Base-by-base conservation (phyloP, 257 asterid species). In the Jacaranda mimosifolia region DNA sequence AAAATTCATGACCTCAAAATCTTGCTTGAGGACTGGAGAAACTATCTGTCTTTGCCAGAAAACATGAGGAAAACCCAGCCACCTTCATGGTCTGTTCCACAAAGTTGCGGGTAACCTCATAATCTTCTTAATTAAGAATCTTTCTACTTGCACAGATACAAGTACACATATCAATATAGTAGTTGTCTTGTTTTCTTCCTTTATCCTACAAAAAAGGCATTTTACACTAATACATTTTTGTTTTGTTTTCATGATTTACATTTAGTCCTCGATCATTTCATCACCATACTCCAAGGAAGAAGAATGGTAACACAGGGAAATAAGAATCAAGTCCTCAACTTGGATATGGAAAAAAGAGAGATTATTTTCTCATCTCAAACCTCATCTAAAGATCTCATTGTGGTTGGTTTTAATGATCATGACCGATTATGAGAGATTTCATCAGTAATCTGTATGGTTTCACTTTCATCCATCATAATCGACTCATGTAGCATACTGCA, bases 1-100 rank as follows among this genome's bases (percentile, higher is more conserved):
- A 89, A 91, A 72, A 81, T 91, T 5, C 88, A 85, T 49, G 93
- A 87, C 60, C 85, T 91, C 11, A 81, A 68, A 68, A 82, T 89
- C 45, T 42, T 84, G 77, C 76, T 91, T 3, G 74, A 85, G 0
- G 85, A 91, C 42, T 91, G 97, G 97, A 86, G 36, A 68, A 85
- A 66, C 4, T 91, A 83, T 63, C 56, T 73, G 42, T 45, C 86
- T 5, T 63, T 60, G 17, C 82, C 87, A 18, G 74, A 73, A 69
- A 58, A 53, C 12, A 26, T 35, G 21, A 77, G 65, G 69, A 71
- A 21, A 70, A n/a, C 56, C 0, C 39, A 63, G 45, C 57, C 75
- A 38, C 66, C 77, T 40, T 69, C 85, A 48, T 87, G 89, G 91
- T 63, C 81, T 4, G 81, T 83, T 51, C 91, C 91, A 76, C 80